Evolutionary conservation across 768 basidiomycete species (phyloP).

Genomic region (Termitomyces sp.): DNA sequence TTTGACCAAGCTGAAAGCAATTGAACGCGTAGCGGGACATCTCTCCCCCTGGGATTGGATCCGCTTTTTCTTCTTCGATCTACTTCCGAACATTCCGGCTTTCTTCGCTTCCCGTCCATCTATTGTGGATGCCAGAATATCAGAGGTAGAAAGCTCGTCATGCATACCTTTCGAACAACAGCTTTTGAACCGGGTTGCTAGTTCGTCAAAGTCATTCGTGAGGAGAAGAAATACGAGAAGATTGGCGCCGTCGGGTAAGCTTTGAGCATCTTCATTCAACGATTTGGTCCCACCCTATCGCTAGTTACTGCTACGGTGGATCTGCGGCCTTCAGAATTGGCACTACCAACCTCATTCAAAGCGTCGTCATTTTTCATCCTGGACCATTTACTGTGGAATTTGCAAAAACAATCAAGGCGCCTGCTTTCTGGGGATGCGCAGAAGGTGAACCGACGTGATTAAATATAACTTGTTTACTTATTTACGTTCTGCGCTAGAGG

Average conservation of each 20-base stretch:
- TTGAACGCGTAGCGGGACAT: neutral
- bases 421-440: constrained; percentile 19
- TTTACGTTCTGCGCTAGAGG: neutral
- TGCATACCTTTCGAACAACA: neutral
- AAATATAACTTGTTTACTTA: constrained; percentile 8
- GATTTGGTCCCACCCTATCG: neutral
- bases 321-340: constrained; percentile 11
- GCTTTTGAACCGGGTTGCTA: constrained; percentile 6
- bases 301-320: constrained; percentile 20
- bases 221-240: constrained; percentile 34
- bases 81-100: constrained; percentile 24
- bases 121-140: constrained; percentile 23
- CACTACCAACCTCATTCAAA: constrained; percentile 12
- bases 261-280: neutral
- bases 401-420: constrained; percentile 17
- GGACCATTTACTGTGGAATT: constrained; percentile 10
- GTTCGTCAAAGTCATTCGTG: constrained; percentile 30
- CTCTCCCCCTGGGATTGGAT: neutral
- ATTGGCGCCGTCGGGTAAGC: constrained; percentile 34
- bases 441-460: constrained; percentile 9
- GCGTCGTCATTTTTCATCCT: constrained; percentile 17
- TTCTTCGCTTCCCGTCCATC: constrained; percentile 26
- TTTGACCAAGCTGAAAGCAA: constrained; percentile 1
- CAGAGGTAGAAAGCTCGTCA: constrained; percentile 6
- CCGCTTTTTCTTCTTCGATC: neutral